Evolutionary conservation across 345 rosid species (phyloP), one percentile per base, ranked within the genome.

Genomic region (Salix suchowensis): DNA sequence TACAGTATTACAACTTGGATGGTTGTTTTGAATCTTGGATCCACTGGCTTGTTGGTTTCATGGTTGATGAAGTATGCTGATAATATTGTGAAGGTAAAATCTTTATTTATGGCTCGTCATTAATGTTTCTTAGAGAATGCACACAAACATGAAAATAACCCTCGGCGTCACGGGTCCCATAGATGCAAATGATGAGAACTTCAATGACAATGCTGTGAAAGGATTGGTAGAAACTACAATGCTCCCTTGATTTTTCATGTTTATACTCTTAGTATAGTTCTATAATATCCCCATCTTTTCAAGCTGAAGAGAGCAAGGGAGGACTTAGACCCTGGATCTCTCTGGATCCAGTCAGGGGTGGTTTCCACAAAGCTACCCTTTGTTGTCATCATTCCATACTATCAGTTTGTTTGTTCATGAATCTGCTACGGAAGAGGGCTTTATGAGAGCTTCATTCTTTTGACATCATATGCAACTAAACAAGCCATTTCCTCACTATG

Each of bases 41-140:
- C 90, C 73, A 87, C 98, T 46, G 93, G 98, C 69, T 82, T 94
- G 80, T 79, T 92, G 30, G 98, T 94, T 80, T 94, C 96, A 1
- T 91, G 96, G 94, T 76, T 94, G 81, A 91, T 94, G 96, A 94
- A 90, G 68, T 94, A 92, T 84, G 94, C 93, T 72, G 98, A 92
- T 88, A 94, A 96, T 78, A 93, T 92, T 72, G 97, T 93, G 26
- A 96, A 96, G 98, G 98, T 92, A 82, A 74, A 37, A 30, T 60
- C 64, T 72, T 4, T 46, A 37, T 23, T 30, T n/a, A 48, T 39
- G 18, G 2, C 18, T 61, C 37, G 9, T 18, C 6, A 37, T 73
- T 14, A 14, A 60, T 40, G 4, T 60, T 73, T 61, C 3, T 40
- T 48, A 36, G 23, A 67, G 44, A 34, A 62, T 62, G 34, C 66